Conservation (phyloP, 768 basidiomycete species). For the Termitomyces sp. region DNA sequence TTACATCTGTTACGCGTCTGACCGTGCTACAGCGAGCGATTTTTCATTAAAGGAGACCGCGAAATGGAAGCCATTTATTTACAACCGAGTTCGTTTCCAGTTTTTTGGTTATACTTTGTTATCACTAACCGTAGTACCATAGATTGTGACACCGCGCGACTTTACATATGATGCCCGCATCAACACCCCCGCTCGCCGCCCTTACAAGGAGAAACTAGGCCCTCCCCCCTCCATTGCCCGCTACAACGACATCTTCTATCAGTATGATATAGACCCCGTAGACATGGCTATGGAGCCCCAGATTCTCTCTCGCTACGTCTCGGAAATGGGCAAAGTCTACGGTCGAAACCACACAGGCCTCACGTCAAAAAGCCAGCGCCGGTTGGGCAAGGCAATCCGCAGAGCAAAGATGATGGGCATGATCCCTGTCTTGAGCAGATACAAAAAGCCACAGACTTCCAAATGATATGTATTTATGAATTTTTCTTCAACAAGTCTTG, state of each 20-base stretch:
- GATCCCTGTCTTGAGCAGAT: constrained; percentile 55
- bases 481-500: too few species aligned
- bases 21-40: neutral
- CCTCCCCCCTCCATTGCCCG: constrained; percentile 54
- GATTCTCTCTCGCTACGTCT: constrained; percentile 56
- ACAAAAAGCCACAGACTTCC: too few species aligned
- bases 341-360: constrained; percentile 66
- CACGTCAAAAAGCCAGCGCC: constrained; percentile 76
- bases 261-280: constrained; percentile 71
- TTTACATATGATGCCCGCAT: constrained; percentile 26
- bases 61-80: constrained; percentile 20
- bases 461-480: too few species aligned
- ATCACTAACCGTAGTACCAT: neutral
- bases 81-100: constrained; percentile 17
- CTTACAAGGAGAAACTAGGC: constrained; percentile 43
- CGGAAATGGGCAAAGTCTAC: constrained; percentile 80
- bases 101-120: neutral
- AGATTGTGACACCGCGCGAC: constrained; percentile 22
- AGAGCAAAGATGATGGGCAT: constrained; percentile 91
- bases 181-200: constrained; percentile 19
- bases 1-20: neutral
- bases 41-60: neutral
- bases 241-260: constrained; percentile 63
- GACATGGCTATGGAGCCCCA: constrained; percentile 58
- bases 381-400: constrained; percentile 79